Conservation (phyloP, 2,329 filamentous ascomycete genomes). For the Ilyonectria destructans region DNA sequence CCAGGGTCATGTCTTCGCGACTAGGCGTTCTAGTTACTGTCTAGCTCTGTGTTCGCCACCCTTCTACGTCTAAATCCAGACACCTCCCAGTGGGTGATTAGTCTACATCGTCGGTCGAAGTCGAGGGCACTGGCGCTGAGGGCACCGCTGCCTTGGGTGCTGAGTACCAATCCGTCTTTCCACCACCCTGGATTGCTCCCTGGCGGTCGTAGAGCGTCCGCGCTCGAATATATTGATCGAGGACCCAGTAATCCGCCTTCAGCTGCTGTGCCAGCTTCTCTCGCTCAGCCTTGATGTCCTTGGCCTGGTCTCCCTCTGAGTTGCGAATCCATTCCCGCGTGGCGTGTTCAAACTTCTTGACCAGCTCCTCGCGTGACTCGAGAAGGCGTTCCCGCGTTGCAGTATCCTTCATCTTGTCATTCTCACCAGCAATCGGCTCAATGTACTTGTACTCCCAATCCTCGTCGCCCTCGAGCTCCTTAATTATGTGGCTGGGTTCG, state of each 20-base stretch:
- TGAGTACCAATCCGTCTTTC: slow-evolving; percentile 81
- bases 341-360: slow-evolving; percentile 80
- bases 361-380: slow-evolving; percentile 75
- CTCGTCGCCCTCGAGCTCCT: slow-evolving; percentile 89
- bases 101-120: slow-evolving; percentile 64
- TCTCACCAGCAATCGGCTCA: slow-evolving; percentile 84
- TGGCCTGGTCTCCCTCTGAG: slow-evolving; percentile 60
- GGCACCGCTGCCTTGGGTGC: slow-evolving; percentile 41
- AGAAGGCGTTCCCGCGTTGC: slow-evolving; percentile 76
- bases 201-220: slow-evolving; percentile 88
- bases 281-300: slow-evolving; percentile 70
- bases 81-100: slow-evolving; percentile 43
- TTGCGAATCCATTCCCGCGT: slow-evolving; percentile 82
- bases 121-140: slow-evolving; percentile 49
- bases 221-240: slow-evolving; percentile 91
- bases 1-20: slow-evolving; percentile 26
- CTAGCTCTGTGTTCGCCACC: slow-evolving; percentile 20
- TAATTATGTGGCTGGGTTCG: slow-evolving; percentile 78
- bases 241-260: slow-evolving; percentile 85
- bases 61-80: slow-evolving; percentile 28
- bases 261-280: slow-evolving; percentile 75
- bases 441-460: slow-evolving; percentile 88
- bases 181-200: slow-evolving; percentile 79
- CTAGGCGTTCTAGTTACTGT: slow-evolving; percentile 39
- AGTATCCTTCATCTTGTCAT: slow-evolving; percentile 79